phyloP scores from a whole-genome alignment of 1,139 yeast species.

The Meyerozyma guilliermondii region DNA sequence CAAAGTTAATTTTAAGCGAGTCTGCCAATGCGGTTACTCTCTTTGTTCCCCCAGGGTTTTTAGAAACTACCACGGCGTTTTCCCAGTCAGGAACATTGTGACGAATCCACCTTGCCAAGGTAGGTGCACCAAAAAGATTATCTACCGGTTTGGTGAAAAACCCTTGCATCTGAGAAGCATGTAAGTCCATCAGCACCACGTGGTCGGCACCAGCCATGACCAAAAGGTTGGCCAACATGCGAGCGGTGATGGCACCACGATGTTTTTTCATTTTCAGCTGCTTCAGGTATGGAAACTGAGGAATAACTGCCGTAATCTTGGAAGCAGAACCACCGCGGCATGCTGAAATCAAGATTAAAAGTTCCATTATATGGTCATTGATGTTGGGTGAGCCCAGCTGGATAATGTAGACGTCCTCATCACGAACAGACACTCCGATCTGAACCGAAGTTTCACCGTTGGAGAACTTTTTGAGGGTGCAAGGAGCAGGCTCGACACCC shows the following conservation, averaged over 20 bases:
- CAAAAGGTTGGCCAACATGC: slow-evolving; percentile 93
- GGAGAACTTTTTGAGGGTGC: slow-evolving; percentile 83
- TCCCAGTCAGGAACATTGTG: slow-evolving; percentile 81
- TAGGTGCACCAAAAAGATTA: slow-evolving; percentile 93
- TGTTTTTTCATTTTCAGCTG: slow-evolving; percentile 98
- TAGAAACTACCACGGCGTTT: slow-evolving; percentile 82
- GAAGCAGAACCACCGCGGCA: slow-evolving; percentile 97
- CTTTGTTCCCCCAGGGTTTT: slow-evolving; percentile 98
- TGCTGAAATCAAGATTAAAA: slow-evolving; percentile 86
- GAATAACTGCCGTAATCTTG: slow-evolving; percentile 94
- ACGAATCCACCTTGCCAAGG: slow-evolving; percentile 93
- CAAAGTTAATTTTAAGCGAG: slow-evolving; percentile 89
- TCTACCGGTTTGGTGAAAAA: slow-evolving; percentile 97
- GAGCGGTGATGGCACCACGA: slow-evolving; percentile 98
- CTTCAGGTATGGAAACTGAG: slow-evolving; percentile 95
- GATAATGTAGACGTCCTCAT: slow-evolving; percentile 93
- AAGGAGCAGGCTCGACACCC: slow-evolving; percentile 95
- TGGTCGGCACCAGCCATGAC: slow-evolving; percentile 99
- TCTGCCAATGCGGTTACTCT: slow-evolving; percentile 97
- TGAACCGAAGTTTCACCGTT: slow-evolving; percentile 97
- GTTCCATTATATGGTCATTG: slow-evolving; percentile 95
- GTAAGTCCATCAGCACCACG: slow-evolving; percentile 95
- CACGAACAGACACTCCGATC: slow-evolving; percentile 91
- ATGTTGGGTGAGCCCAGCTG: slow-evolving; percentile 88
- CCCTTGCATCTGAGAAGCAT: slow-evolving; percentile 99